Evolutionary conservation across 495 filamentous ascomycete genomes (phyloP), one percentile per base, ranked within the genome.

Genomic region (Neurospora discreta): DNA sequence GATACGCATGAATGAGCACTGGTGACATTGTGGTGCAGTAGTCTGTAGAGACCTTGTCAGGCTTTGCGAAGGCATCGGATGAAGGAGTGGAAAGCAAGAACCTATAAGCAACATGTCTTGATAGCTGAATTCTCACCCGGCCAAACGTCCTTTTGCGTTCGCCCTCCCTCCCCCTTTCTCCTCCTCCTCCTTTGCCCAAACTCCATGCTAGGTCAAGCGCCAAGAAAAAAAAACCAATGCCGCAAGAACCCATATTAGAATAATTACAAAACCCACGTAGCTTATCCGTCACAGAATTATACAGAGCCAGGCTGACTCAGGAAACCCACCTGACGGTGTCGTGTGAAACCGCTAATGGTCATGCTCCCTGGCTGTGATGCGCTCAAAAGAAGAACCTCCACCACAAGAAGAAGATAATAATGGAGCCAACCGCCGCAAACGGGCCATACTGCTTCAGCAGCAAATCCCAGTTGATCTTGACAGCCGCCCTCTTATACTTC

Each of bases 391-490:
- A 97, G 82, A 98, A 97, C 77, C 93, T 88, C 90, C 93, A 95
- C 90, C 90, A 97, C 71, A 97, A 84, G 76, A 98, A 91, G 71
- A 97, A 79, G 69, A 97, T 74, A 69, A 98, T 89, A 70, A 98
- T 85, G 39, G 97, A 81, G 26, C 84, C 93, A 68, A 97, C 82
- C 3, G 82, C 92, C 39, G 87, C 94, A 78, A 98, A 89, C 39
- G 95, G 95, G 30, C 93, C 95, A 77, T 98, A 98, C 90, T 98
- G 95, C 84, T 97, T 98, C 68, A 98, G 68, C 81, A 99, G 83
- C 82, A 97, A 81, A 78, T 99, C 95, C 95, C 95, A 99, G 80
- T 99, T 99, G 75, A 99, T 98, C 81, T 92, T 89, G 36, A 98
- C 94, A 0, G 95, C 96, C 5, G 95, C 94, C 79, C 90, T 89